A percentile compares a stretch with the other conserved stretches of the same genome.
Evolutionary conservation across 2,329 filamentous ascomycete species (phyloP).

Genomic region (Talaromyces sp.): DNA sequence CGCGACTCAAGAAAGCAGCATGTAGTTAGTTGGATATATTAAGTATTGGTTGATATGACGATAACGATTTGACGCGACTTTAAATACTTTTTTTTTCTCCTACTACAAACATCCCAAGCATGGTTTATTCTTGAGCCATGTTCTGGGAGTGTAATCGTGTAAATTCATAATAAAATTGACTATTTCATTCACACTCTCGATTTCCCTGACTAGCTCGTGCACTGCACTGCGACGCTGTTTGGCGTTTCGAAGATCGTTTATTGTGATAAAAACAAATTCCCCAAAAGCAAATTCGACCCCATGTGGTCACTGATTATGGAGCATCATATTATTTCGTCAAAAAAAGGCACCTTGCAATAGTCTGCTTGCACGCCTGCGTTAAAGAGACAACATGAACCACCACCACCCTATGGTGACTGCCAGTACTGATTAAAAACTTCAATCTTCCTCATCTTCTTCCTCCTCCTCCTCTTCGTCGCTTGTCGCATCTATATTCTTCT

Average conservation of each 20-base stretch:
- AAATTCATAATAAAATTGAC: not conserved
- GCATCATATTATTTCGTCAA: not conserved
- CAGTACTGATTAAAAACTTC: slow-evolving; percentile 15
- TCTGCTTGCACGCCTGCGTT: not conserved
- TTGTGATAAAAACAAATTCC: not conserved
- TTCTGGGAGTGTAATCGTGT: not conserved
- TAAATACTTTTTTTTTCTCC: not conserved
- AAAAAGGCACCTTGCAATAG: not conserved
- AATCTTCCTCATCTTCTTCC: slow-evolving; percentile 7
- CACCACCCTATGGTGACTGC: not conserved
- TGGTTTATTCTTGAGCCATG: not conserved
- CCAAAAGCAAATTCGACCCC: not conserved
- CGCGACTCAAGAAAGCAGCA: slow-evolving; percentile 47
- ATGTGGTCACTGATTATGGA: not conserved
- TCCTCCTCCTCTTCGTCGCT: slow-evolving; percentile 55
- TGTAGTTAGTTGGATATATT: slow-evolving; percentile 18
- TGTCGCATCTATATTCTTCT: slow-evolving; percentile 51
- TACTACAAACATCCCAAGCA: not conserved
- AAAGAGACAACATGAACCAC: not conserved
- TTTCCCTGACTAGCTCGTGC: not conserved
- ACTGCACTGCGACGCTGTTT: not conserved
- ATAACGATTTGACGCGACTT: not conserved
- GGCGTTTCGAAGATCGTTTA: not conserved
- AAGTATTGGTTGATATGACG: not conserved
- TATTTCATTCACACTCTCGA: not conserved